Percentiles rank a stretch among this genome's conserved stretches.
These are phyloP conservation scores for Trametes villosa DNA, from an alignment of 768 basidiomycete genomes.

Conservation along the genomic window DNA sequence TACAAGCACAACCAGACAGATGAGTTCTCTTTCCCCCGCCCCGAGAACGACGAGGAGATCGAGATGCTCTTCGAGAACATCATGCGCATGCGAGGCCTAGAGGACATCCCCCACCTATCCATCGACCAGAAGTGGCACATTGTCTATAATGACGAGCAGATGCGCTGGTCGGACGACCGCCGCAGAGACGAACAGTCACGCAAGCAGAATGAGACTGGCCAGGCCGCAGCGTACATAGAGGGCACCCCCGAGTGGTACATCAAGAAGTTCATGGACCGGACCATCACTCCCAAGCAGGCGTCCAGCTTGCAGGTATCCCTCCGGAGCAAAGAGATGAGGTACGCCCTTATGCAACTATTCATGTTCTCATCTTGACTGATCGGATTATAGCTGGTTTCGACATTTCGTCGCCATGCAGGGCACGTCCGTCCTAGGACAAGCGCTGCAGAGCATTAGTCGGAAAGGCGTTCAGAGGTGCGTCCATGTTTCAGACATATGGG, in stretches of 20 bases:
- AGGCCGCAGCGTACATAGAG: constrained; percentile 54
- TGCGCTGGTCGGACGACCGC: constrained; percentile 77
- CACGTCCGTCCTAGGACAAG: constrained; percentile 83
- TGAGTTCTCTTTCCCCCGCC: constrained; percentile 77
- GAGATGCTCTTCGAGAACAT: constrained; percentile 82
- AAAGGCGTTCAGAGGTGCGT: constrained; percentile 66
- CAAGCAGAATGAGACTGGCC: constrained; percentile 63
- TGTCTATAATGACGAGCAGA: constrained; percentile 80
- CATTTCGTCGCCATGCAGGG: constrained; percentile 78
- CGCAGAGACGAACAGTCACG: constrained; percentile 63
- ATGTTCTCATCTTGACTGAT: not conserved
- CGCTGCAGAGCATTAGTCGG: constrained; percentile 73
- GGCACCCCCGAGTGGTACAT: constrained; percentile 94
- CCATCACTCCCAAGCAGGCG: constrained; percentile 82
- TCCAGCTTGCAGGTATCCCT: constrained; percentile 74
- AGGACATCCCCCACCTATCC: constrained; percentile 58
- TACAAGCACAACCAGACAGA: constrained; percentile 44
- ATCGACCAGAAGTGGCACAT: constrained; percentile 93
- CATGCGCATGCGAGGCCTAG: constrained; percentile 68
- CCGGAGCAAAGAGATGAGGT: constrained; percentile 83
- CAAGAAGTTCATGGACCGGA: constrained; percentile 85
- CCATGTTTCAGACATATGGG: not conserved
- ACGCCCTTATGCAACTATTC: constrained; percentile 23
- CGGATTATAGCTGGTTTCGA: constrained; percentile 71
- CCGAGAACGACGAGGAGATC: constrained; percentile 76